phyloP scores from a whole-genome alignment of 1,284 basidiomycete genomes.

The Mycena sp. region DNA sequence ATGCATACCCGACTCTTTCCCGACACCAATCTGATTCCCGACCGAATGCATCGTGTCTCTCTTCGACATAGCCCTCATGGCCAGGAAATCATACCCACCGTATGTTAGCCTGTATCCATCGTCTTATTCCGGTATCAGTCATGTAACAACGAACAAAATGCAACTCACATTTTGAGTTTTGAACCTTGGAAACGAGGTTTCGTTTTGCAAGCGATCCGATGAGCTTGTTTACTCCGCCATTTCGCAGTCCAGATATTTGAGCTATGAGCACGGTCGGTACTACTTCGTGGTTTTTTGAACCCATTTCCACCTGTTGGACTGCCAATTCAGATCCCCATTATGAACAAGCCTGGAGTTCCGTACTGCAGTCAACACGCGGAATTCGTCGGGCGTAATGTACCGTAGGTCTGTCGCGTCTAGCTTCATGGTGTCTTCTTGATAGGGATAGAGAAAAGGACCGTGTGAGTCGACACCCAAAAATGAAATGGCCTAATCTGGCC shows the following conservation, averaged over 20 bases:
- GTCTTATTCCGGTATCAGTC: constrained; percentile 60
- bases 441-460: too few species aligned
- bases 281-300: constrained; percentile 97
- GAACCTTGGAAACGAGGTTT: constrained; percentile 89
- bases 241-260: constrained; percentile 90
- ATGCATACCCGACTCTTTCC: constrained; percentile 90
- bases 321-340: not conserved
- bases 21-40: constrained; percentile 97
- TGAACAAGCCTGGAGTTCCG: constrained; percentile 32
- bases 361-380: constrained; percentile 93
- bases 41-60: constrained; percentile 88
- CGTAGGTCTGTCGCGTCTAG: constrained; percentile 95
- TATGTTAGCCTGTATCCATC: constrained; percentile 98
- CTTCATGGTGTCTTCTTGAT: constrained; percentile 77
- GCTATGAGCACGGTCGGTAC: constrained; percentile 91
- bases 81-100: constrained; percentile 96
- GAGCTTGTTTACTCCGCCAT: constrained; percentile 94
- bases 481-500: too few species aligned
- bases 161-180: constrained; percentile 86
- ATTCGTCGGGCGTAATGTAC: constrained; percentile 93
- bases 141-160: constrained; percentile 13
- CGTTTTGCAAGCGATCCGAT: constrained; percentile 92
- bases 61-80: constrained; percentile 93
- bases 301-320: constrained; percentile 86
- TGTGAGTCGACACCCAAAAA: too few species aligned